Base-by-base conservation (phyloP, 495 filamentous ascomycete species). In the Endocarpon pusillum region DNA sequence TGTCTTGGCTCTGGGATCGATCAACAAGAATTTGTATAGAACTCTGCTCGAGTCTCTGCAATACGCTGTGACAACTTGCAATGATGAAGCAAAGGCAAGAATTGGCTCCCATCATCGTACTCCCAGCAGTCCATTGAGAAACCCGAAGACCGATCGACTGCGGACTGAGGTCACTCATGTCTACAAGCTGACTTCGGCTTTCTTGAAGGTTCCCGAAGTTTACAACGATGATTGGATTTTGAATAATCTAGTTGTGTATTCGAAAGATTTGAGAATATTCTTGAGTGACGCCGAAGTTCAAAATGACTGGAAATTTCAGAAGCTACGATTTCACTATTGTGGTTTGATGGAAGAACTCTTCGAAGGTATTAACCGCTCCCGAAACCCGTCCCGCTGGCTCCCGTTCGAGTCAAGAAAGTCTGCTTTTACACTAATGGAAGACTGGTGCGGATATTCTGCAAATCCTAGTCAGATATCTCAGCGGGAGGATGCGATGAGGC, bases 391-490 rank as follows among this genome's bases (percentile, higher is more conserved):
- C 1, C 68, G 81, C 15, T 96, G 85, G 82, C 86, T 97, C 62
- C 81, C 91, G 0, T 97, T 97, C 41, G 89, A 94, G 49, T 78
- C 84, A 0, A 64, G 89, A 17, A 86, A 93, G 46, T 94, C 89
- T 7, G 73, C 85, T 4, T 97, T 96, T 48, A 75, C 86, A 3
- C 55, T 96, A 21, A 96, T 97, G 85, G 87, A 96, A 50, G 87
- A 96, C 36, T 97, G 89, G 89, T 96, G 91, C 57, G 89, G 91
- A 0, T 91, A 89, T 51, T 92, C 89, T 0, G 83, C 89, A 4
- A 93, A 94, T 50, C 85, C 86, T 46, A 55, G 59, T 21, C 78
- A 85, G 37, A 81, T 92, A 22, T 70, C 73, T 11, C 72, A 80
- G 37, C 65, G 84, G 35, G 89, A 94, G 61, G 79, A 92, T 35